Percentiles rank a stretch among this genome's conserved stretches.
phyloP scores from a whole-genome alignment of 805 yeast genomes.

The Metschnikowia gelsemii region DNA sequence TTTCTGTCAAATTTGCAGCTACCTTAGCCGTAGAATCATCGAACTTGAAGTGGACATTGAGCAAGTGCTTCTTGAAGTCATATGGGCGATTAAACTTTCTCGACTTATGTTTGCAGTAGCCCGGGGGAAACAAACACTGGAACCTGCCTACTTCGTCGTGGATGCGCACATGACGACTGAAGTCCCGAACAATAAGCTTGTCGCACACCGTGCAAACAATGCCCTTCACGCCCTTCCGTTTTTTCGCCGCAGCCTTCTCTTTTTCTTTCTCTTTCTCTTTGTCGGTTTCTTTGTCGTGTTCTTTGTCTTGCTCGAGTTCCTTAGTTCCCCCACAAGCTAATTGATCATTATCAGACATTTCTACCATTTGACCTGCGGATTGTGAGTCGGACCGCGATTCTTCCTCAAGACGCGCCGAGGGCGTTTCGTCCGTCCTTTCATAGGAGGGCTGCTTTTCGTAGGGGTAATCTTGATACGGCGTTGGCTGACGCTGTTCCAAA shows the following conservation, averaged over 20 bases:
- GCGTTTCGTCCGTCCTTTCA: neutral
- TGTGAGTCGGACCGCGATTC: conserved; percentile 3
- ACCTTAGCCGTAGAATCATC: conserved; percentile 42
- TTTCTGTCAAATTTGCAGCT: conserved; percentile 42
- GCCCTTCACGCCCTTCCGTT: conserved; percentile 35
- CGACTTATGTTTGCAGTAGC: conserved; percentile 41
- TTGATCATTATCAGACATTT: conserved; percentile 5
- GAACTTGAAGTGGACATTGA: conserved; percentile 42
- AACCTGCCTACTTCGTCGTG: conserved; percentile 45
- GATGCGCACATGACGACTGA: conserved; percentile 43
- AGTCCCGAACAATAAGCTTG: conserved; percentile 41
- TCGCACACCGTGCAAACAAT: conserved; percentile 41
- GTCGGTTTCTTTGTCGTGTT: too few species aligned
- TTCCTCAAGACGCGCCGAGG: neutral
- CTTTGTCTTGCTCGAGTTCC: too few species aligned
- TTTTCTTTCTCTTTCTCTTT: too few species aligned
- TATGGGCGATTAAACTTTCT: conserved; percentile 46
- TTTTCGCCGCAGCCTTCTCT: conserved; percentile 16
- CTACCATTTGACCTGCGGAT: conserved; percentile 1
- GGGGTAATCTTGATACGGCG: conserved; percentile 1
- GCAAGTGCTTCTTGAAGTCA: conserved; percentile 45
- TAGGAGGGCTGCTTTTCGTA: conserved; percentile 1
- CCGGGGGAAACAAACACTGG: conserved; percentile 42
- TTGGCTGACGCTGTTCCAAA: neutral
- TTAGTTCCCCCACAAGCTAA: conserved; percentile 8